These are phyloP conservation scores for Melanogaster broomeanus DNA, from an alignment of 768 basidiomycete genomes.

Conservation along the genomic window DNA sequence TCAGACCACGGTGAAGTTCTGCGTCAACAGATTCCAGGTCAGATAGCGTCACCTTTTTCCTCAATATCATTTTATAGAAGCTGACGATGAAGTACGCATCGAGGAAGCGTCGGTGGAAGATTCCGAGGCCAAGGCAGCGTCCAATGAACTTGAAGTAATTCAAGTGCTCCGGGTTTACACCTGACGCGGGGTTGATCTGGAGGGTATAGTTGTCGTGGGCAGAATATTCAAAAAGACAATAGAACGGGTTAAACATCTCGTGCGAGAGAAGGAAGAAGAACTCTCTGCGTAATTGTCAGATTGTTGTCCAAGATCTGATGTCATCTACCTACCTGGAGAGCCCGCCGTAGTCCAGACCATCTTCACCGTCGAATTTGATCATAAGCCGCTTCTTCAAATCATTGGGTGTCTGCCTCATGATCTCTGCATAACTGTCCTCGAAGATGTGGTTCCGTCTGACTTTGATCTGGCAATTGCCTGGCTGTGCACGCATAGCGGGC, in stretches of 20 bases:
- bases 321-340: conserved; percentile 72
- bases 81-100: conserved; percentile 99
- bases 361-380: conserved; percentile 99
- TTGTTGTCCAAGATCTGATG: neutral
- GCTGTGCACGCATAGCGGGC: conserved; percentile 96
- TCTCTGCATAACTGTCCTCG: conserved; percentile 99
- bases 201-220: conserved; percentile 99
- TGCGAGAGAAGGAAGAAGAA: conserved; percentile 99
- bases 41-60: conserved; percentile 92
- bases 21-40: conserved; percentile 98
- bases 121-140: conserved; percentile 90
- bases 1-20: conserved; percentile 91
- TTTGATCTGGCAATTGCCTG: conserved; percentile 99
- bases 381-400: conserved; percentile 98
- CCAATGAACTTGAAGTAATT: conserved; percentile 99
- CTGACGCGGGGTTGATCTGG: conserved; percentile 98
- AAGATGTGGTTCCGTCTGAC: conserved; percentile 98
- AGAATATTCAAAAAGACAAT: conserved; percentile 99
- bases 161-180: conserved; percentile 97
- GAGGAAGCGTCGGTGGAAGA: conserved; percentile 98
- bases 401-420: conserved; percentile 98
- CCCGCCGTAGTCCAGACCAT: conserved; percentile 98
- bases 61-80: conserved; percentile 99
- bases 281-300: conserved; percentile 59
- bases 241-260: conserved; percentile 99